phyloP scores from a whole-genome alignment of 228 moss, liverwort and hornwort species.

The Sphagnum fallax region DNA sequence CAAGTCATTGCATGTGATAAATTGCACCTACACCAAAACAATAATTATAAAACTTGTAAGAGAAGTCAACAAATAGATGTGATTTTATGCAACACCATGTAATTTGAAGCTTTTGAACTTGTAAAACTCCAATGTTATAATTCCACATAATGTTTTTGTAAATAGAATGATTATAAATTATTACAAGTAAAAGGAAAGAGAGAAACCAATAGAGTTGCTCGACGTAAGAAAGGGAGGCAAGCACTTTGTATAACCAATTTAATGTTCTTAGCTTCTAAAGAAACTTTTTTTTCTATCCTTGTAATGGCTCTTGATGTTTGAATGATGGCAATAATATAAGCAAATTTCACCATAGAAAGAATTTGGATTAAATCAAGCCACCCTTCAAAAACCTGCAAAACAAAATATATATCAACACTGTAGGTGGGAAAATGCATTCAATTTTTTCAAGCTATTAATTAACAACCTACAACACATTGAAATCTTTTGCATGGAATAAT shows the following conservation, averaged over 20 bases:
- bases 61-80: too few relatives aligned
- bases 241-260: conserved; percentile 46
- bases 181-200: conserved; percentile 2
- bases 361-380: conserved; percentile 73
- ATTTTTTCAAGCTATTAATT: too few relatives aligned
- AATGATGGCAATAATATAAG: conserved; percentile 59
- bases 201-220: conserved; percentile 77
- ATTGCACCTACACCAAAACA: conserved; percentile 43
- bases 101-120: too few relatives aligned
- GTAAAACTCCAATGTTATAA: too few relatives aligned
- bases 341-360: conserved; percentile 62
- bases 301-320: conserved; percentile 73
- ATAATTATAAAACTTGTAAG: too few relatives aligned
- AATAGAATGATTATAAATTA: too few relatives aligned
- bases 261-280: conserved; percentile 18
- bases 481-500: too few relatives aligned
- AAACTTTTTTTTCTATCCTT: conserved; percentile 22
- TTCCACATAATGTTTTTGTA: too few relatives aligned
- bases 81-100: too few relatives aligned
- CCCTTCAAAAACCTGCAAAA: conserved; percentile 66
- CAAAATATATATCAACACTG: too few relatives aligned
- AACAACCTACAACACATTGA: too few relatives aligned
- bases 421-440: too few relatives aligned
- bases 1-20: conserved; percentile 36
- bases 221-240: conserved; percentile 78